Percentiles rank a stretch among this genome's conserved stretches.
These are phyloP conservation scores for Hebeloma cylindrosporum DNA, from an alignment of 768 basidiomycete species.

Conservation along the genomic window DNA sequence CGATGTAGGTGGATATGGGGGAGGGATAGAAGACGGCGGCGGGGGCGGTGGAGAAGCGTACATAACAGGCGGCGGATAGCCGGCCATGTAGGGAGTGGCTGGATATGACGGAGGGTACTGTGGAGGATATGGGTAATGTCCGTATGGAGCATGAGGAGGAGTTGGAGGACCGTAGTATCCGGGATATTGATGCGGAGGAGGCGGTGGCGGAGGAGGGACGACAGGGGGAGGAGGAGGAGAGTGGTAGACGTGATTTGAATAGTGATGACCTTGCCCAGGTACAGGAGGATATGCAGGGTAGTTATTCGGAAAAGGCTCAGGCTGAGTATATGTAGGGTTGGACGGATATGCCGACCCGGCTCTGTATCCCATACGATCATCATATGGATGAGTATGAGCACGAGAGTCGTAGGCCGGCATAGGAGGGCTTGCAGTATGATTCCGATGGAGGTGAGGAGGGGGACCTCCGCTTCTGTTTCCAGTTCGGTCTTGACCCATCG, in stretches of 20 bases:
- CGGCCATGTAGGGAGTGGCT: no score
- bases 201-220: constrained; percentile 13
- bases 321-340: constrained; percentile 15
- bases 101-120: no score
- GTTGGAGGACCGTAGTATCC: constrained; percentile 18
- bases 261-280: no score
- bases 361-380: constrained; percentile 19
- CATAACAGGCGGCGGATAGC: no score
- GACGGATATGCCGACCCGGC: constrained; percentile 13
- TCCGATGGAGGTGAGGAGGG: constrained; percentile 10
- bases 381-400: constrained; percentile 11
- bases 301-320: constrained; percentile 17
- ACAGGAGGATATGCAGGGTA: constrained; percentile 21
- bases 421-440: neutral
- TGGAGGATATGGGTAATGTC: constrained; percentile 12
- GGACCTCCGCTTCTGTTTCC: constrained; percentile 29
- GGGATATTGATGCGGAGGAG: constrained; percentile 7
- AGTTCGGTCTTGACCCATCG: constrained; percentile 28
- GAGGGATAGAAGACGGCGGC: constrained; percentile 5
- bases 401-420: constrained; percentile 1
- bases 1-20: constrained; percentile 6
- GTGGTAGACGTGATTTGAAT: no score
- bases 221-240: constrained; percentile 13
- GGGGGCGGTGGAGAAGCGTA: constrained; percentile 3
- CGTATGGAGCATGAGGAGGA: constrained; percentile 11